Evolutionary conservation across 2,329 filamentous ascomycete genomes (phyloP), one percentile per base, ranked within the genome.

Genomic region (Pyrenochaeta sp.): DNA sequence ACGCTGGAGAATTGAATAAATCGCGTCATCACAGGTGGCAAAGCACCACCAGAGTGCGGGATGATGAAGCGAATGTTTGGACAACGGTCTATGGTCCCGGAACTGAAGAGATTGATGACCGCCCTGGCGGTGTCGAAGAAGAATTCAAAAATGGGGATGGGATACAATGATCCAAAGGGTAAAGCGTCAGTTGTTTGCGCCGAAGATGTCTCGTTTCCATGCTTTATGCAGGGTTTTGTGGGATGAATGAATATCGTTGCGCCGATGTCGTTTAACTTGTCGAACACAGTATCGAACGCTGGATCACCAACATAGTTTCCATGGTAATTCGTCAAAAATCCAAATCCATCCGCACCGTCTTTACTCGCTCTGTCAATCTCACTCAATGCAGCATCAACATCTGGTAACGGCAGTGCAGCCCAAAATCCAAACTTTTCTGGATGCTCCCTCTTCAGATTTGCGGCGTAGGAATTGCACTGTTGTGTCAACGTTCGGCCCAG

Each of bases 171-270:
- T 1, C 67, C 68, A 2, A 80, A 68, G 0, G 78, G 78, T 3
- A 75, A 62, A 1, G 78, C 77, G 14, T 68, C 63, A 0, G 63
- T 59, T 1, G 67, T 48, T 3, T 59, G 37, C 2, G 45, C 37
- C 2, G 53, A 49, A 9, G 51, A 46, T 9, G 31, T 33, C 27
- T 37, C 44, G n/a, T n/a, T 66, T 49, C 42, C 65, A 65, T 32
- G 47, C 12, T 66, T 68, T 2, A 77, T 78, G 51, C 76, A 80
- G 0, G 79, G 80, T n/a, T 74, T 81, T 0, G 82, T 85, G 0
- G 82, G 83, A 49, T 86, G 84, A 40, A 85, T 79, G 63, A 86
- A 85, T 0, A 85, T 73, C 1, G 76, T 79, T 0, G 80, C 80
- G 3, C 79, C 73, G 1, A 80, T 66, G 2, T 67, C 59, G 48